Base-by-base conservation (phyloP, 306 rosid species). In the Glycine latifolia region DNA sequence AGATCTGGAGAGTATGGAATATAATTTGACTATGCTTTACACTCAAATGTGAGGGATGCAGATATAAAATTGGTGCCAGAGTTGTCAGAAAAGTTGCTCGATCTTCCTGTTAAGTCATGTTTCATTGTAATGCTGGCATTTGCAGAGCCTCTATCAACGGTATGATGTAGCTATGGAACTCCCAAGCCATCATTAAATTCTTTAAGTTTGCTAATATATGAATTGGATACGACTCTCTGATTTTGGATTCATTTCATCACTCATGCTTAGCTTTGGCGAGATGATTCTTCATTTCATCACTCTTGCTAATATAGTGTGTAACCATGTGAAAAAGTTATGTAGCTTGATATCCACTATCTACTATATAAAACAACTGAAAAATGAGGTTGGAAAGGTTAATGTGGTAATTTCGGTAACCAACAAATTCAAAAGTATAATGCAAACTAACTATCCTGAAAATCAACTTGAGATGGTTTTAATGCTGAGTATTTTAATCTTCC, bases 111-210 rank as follows among this genome's bases (percentile, higher is more conserved):
- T 77, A 80, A 72, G 74, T 94, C 99, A 2, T 87, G 97, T 79
- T 95, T 93, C 63, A 84, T 90, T 77, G 90, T 95, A 76, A 91
- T 93, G 98, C 91, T 91, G 85, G 98, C 98, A 79, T 93, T 93
- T 87, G 79, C 86, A 6, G 94, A 88, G 83, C 97, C 99, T 90
- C 89, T 90, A 43, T 82, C 91, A 56, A 80, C 90, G 20, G 98
- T 94, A 87, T 82, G 92, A 84, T 84, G 77, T 67, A 73, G 52
- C 84, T 76, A 65, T 46, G 62, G 77, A 41, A 55, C 77, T 81
- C 66, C 75, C 31, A 16, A 79, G 41, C 66, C 66, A 14, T 62
- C 47, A 60, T 12, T 67, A 50, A n/a, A 44, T 79, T 84, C 59
- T 50, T 55, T 56, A 43, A 55, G 72, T 82, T 54, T 72, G 11